Conservation (phyloP, 1,139 yeast species). For the Yamadazyma triangularis region DNA sequence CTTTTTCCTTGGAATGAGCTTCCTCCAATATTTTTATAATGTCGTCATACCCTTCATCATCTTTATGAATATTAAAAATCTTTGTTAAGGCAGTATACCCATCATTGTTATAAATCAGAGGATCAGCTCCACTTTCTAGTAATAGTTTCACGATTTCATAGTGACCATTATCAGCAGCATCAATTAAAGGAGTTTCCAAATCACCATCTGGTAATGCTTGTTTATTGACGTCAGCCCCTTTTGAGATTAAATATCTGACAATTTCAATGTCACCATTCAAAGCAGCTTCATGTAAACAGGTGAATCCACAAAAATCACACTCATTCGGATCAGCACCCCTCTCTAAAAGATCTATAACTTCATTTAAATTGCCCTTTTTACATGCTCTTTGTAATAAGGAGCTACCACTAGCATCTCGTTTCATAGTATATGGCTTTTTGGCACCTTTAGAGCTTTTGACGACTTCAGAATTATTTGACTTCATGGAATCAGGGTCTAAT, state of each 20-base stretch:
- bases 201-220: slow-evolving; percentile 77
- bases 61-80: slow-evolving; percentile 34
- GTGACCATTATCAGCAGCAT: slow-evolving; percentile 85
- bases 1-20: slow-evolving; percentile 21
- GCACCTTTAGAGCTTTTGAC: not conserved
- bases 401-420: slow-evolving; percentile 83
- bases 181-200: slow-evolving; percentile 84
- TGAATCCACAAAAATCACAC: slow-evolving; percentile 87
- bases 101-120: slow-evolving; percentile 71
- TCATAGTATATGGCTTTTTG: slow-evolving; percentile 40
- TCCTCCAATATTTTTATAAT: slow-evolving; percentile 33
- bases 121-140: slow-evolving; percentile 76
- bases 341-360: slow-evolving; percentile 53
- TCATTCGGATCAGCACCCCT: slow-evolving; percentile 78
- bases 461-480: not conserved
- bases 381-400: slow-evolving; percentile 76
- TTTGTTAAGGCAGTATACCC: slow-evolving; percentile 71
- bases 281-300: slow-evolving; percentile 91
- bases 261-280: slow-evolving; percentile 67
- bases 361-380: slow-evolving; percentile 67
- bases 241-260: slow-evolving; percentile 46
- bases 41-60: slow-evolving; percentile 40
- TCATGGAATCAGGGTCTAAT: slow-evolving; percentile 8
- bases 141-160: slow-evolving; percentile 63
- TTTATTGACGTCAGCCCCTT: slow-evolving; percentile 71